phyloP scores from a whole-genome alignment of 1,139 yeast species.

The Zhuliangozyma parablackwelliae region DNA sequence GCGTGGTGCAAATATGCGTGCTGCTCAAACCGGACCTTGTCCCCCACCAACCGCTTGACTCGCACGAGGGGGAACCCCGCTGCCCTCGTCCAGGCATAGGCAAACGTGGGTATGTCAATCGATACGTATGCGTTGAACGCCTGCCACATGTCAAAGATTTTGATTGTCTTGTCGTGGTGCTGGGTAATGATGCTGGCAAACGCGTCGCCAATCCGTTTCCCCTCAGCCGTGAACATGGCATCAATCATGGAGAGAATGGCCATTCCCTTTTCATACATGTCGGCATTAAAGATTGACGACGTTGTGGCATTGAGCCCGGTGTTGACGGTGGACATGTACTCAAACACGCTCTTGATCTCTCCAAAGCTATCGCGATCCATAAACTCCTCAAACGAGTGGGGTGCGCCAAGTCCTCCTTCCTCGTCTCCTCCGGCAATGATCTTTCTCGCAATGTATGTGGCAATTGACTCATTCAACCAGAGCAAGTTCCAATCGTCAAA shows the following conservation, averaged over 20 bases:
- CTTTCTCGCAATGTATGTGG: constrained; percentile 14
- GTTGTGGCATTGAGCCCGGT: constrained; percentile 34
- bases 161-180: constrained; percentile 36
- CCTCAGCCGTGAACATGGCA: constrained; percentile 23
- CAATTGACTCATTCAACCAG: constrained; percentile 74
- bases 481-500: constrained; percentile 64
- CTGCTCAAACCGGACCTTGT: constrained; percentile 42
- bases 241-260: constrained; percentile 52
- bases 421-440: background rate
- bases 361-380: constrained; percentile 36
- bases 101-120: constrained; percentile 35
- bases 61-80: constrained; percentile 56
- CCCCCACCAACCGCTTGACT: constrained; percentile 23
- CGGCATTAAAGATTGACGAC: constrained; percentile 41
- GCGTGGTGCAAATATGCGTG: constrained; percentile 41
- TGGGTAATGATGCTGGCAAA: constrained; percentile 33
- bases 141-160: constrained; percentile 57
- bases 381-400: constrained; percentile 22
- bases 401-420: background rate
- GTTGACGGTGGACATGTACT: constrained; percentile 23
- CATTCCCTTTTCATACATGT: constrained; percentile 64
- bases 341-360: constrained; percentile 22
- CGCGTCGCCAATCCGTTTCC: constrained; percentile 28
- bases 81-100: constrained; percentile 56
- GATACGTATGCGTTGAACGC: constrained; percentile 25